phyloP scores from a whole-genome alignment of 2,329 filamentous ascomycete genomes.

The Stemphylium beticola region DNA sequence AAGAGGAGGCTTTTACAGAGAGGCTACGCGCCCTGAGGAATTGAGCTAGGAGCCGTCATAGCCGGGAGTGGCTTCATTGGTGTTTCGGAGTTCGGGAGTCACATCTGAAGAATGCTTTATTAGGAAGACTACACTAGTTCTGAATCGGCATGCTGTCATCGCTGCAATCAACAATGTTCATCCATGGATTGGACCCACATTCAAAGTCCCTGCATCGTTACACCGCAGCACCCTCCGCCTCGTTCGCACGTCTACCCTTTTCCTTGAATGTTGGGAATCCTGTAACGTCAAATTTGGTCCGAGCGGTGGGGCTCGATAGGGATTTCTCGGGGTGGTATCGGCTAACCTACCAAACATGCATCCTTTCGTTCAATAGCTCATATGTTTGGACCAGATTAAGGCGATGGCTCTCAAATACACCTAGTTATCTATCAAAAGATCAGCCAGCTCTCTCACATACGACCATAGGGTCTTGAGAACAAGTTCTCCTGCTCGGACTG shows the following conservation, averaged over 20 bases:
- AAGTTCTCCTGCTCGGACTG: no score
- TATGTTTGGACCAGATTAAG: no score
- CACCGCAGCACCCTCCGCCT: not conserved
- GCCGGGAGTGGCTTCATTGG: not conserved
- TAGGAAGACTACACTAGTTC: not conserved
- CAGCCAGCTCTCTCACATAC: no score
- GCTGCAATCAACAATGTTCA: not conserved
- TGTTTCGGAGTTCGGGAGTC: conserved; percentile 13
- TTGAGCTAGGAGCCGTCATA: conserved; percentile 6
- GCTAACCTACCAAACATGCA: no score
- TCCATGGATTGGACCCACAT: not conserved
- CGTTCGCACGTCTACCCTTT: not conserved
- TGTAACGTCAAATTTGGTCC: not conserved
- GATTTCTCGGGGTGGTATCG: not conserved
- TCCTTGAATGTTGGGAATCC: not conserved
- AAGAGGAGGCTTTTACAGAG: conserved; percentile 75
- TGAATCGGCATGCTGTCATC: not conserved
- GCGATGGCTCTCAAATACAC: no score
- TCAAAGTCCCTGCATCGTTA: not conserved
- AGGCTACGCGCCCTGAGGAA: conserved; percentile 62
- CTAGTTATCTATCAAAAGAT: no score
- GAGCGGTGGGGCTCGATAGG: not conserved
- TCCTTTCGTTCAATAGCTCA: no score
- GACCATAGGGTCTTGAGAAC: no score
- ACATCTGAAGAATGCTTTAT: not conserved